These are phyloP conservation scores for Suhomyces bribrorum DNA, from an alignment of 1,139 yeast genomes.

Conservation along the genomic window DNA sequence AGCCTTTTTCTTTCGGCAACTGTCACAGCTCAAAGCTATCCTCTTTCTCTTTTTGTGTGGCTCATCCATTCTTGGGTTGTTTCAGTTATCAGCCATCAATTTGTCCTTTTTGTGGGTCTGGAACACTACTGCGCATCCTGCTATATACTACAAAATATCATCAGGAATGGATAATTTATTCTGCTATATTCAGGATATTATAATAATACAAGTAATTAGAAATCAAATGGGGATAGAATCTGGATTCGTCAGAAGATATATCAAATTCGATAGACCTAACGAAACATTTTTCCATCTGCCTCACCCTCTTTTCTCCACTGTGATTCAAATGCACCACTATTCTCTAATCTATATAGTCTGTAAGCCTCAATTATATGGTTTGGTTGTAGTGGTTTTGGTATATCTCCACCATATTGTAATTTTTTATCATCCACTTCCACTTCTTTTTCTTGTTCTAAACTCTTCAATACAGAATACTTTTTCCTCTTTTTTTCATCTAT, in stretches of 20 bases:
- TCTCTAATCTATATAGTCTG: slow-evolving; percentile 69
- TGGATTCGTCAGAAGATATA: too few relatives aligned
- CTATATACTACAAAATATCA: too few relatives aligned
- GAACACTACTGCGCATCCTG: too few relatives aligned
- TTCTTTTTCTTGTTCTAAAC: slow-evolving; percentile 32
- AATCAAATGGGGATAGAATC: neutral
- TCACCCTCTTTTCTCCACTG: slow-evolving; percentile 76
- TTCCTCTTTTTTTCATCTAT: slow-evolving; percentile 39
- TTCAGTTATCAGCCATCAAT: too few relatives aligned
- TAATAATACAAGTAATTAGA: too few relatives aligned
- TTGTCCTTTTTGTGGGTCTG: too few relatives aligned
- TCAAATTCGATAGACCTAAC: slow-evolving; percentile 30
- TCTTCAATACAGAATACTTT: slow-evolving; percentile 30
- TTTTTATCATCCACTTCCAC: slow-evolving; percentile 31
- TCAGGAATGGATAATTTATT: too few relatives aligned
- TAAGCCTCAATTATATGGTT: slow-evolving; percentile 89
- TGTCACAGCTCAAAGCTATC: slow-evolving; percentile 25
- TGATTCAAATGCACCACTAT: slow-evolving; percentile 62
- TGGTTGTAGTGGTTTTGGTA: slow-evolving; percentile 67
- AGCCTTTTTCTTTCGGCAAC: slow-evolving; percentile 18
- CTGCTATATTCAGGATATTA: too few relatives aligned
- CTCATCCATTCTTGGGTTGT: too few relatives aligned
- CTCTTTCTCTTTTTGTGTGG: slow-evolving; percentile 20
- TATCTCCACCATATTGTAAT: slow-evolving; percentile 44
- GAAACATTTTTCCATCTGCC: slow-evolving; percentile 66